Conservation (phyloP, 768 basidiomycete species). For the Cystofilobasidium bisporidii region DNA sequence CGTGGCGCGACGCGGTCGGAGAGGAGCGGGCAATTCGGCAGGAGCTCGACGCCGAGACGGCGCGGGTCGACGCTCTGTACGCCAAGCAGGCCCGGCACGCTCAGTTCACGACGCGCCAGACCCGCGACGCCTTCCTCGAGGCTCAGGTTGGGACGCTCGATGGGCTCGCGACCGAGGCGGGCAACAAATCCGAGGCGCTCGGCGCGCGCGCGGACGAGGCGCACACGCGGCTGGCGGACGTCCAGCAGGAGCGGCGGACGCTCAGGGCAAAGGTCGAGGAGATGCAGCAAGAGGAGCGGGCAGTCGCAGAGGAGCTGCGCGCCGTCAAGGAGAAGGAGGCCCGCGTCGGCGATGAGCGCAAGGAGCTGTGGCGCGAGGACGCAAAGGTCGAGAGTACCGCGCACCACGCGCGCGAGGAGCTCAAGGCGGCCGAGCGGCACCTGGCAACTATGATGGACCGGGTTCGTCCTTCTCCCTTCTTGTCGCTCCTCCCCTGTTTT, state of each 20-base stretch:
- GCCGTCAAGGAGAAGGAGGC: slow-evolving; percentile 49
- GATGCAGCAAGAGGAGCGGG: slow-evolving; percentile 43
- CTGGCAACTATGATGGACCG: slow-evolving; percentile 94
- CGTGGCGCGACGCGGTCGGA: slow-evolving; percentile 54
- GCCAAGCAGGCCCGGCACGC: slow-evolving; percentile 82
- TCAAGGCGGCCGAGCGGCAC: slow-evolving; percentile 65
- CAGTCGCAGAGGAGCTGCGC: slow-evolving; percentile 52
- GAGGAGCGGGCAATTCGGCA: slow-evolving; percentile 44
- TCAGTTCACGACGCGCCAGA: slow-evolving; percentile 70
- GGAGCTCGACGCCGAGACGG: slow-evolving; percentile 64
- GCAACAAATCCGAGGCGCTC: slow-evolving; percentile 49
- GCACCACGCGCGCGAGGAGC: slow-evolving; percentile 65
- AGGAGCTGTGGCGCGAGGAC: slow-evolving; percentile 92
- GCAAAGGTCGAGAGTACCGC: slow-evolving; percentile 72
- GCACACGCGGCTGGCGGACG: slow-evolving; percentile 43
- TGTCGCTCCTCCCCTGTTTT: background rate
- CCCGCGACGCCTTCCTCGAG: slow-evolving; percentile 73
- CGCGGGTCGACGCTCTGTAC: slow-evolving; percentile 62
- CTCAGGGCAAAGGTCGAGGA: slow-evolving; percentile 55
- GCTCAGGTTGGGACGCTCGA: slow-evolving; percentile 66
- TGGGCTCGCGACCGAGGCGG: slow-evolving; percentile 50
- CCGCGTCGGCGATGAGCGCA: slow-evolving; percentile 63
- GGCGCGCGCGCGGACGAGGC: slow-evolving; percentile 35
- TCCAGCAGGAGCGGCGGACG: slow-evolving; percentile 45
- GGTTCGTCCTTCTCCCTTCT: slow-evolving; percentile 43